These are phyloP conservation scores for Aspergillus caelatus DNA, from an alignment of 2,329 filamentous ascomycete genomes.

Conservation along the genomic window DNA sequence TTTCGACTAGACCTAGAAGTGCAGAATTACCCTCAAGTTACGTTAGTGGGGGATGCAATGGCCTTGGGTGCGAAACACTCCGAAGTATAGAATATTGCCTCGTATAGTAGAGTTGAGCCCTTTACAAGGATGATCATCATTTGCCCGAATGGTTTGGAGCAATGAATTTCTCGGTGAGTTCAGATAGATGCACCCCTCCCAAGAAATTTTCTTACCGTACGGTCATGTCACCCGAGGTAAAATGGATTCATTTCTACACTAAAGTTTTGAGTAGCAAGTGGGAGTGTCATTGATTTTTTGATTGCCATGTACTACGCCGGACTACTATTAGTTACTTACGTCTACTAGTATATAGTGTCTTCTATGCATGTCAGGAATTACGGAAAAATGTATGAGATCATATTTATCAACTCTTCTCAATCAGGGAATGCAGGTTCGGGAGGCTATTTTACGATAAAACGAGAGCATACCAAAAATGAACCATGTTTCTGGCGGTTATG, in stretches of 20 bases:
- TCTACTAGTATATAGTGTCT: neutral
- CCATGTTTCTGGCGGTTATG: neutral
- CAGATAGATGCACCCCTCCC: constrained; percentile 3
- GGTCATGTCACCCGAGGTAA: constrained; percentile 7
- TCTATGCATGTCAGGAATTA: neutral
- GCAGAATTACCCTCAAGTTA: neutral
- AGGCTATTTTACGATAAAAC: neutral
- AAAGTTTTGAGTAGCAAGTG: neutral
- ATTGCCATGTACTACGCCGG: neutral
- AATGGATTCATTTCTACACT: neutral
- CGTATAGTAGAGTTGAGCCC: constrained; percentile 1
- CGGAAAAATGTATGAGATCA: neutral
- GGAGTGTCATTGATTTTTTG: neutral
- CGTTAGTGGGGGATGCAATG: neutral
- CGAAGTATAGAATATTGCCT: neutral
- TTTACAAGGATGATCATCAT: constrained; percentile 2
- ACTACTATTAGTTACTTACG: neutral
- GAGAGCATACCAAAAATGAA: neutral
- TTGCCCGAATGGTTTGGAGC: neutral
- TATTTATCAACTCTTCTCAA: neutral
- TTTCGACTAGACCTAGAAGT: neutral
- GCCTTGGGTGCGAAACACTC: neutral
- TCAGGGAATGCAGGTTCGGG: neutral
- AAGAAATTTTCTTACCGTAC: constrained; percentile 9
- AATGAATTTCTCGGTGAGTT: constrained; percentile 5